phyloP scores from a whole-genome alignment of 2,329 filamentous ascomycete genomes.

The Fonsecaea multimorphosa region DNA sequence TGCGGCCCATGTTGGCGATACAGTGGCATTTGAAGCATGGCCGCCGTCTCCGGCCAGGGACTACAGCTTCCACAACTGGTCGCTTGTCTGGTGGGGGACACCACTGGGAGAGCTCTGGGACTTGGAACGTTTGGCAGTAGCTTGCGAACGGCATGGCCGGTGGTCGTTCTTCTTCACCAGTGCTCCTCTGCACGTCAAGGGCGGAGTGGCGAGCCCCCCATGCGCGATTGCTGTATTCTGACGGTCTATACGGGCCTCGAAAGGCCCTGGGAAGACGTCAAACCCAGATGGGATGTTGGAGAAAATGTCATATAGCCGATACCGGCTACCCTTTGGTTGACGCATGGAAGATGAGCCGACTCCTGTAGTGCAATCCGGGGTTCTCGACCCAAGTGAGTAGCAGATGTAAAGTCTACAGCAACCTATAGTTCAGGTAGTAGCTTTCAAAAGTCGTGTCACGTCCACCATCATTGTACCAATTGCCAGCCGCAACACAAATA shows the following conservation, averaged over 20 bases:
- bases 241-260: background rate
- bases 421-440: background rate
- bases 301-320: background rate
- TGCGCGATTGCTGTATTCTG: background rate
- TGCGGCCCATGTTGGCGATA: constrained; percentile 67
- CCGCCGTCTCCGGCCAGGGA: constrained; percentile 51
- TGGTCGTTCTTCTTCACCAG: constrained; percentile 52
- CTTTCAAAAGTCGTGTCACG: background rate
- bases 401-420: background rate
- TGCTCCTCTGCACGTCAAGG: constrained; percentile 49
- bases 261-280: too few species aligned
- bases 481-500: background rate
- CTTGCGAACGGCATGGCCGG: constrained; percentile 44
- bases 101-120: constrained; percentile 54
- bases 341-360: background rate
- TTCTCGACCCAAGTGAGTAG: background rate
- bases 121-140: constrained; percentile 46
- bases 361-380: background rate
- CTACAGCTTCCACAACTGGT: constrained; percentile 44
- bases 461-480: background rate
- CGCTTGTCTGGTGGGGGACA: constrained; percentile 51
- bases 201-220: constrained; percentile 45
- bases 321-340: background rate
- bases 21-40: constrained; percentile 67
- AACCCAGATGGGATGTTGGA: too few species aligned